A percentile compares a stretch with the other conserved stretches of the same genome.
phyloP scores from a whole-genome alignment of 495 filamentous ascomycete species.

The Trichoderma virens region DNA sequence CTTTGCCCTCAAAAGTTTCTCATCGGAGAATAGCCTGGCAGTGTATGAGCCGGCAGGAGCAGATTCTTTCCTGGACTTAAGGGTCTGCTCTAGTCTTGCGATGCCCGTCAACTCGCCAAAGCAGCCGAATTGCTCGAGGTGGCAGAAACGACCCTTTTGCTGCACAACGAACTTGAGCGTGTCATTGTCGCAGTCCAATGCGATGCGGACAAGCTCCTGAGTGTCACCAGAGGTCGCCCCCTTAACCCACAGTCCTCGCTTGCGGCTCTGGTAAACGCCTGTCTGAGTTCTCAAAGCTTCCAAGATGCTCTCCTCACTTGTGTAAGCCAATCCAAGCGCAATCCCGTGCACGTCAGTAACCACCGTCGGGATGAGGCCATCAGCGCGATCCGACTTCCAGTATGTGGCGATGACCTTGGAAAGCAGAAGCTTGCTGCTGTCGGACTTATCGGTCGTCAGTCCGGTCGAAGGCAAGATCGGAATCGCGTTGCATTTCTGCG shows the following conservation, averaged over 20 bases:
- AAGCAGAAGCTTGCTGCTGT: slow-evolving; percentile 53
- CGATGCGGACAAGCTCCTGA: slow-evolving; percentile 78
- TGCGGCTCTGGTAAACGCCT: slow-evolving; percentile 92
- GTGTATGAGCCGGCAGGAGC: slow-evolving; percentile 91
- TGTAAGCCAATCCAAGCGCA: slow-evolving; percentile 87
- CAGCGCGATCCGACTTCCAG: slow-evolving; percentile 72
- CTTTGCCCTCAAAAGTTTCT: slow-evolving; percentile 83
- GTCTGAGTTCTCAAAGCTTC: slow-evolving; percentile 81
- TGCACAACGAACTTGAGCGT: slow-evolving; percentile 81
- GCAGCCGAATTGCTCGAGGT: slow-evolving; percentile 83
- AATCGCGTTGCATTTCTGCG: slow-evolving; percentile 52
- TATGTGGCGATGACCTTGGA: slow-evolving; percentile 59
- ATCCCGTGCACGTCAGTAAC: slow-evolving; percentile 84
- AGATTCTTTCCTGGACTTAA: slow-evolving; percentile 66
- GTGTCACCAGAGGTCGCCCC: slow-evolving; percentile 88
- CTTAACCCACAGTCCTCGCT: slow-evolving; percentile 94
- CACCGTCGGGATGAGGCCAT: slow-evolving; percentile 77
- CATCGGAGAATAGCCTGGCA: slow-evolving; percentile 81
- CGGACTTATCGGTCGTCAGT: slow-evolving; percentile 57
- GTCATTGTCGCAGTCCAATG: slow-evolving; percentile 87
- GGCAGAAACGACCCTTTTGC: slow-evolving; percentile 92
- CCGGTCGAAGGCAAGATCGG: slow-evolving; percentile 66
- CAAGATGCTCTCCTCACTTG: slow-evolving; percentile 77
- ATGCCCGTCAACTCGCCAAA: slow-evolving; percentile 81
- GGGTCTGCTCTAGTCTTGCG: slow-evolving; percentile 74